phyloP scores from a whole-genome alignment of 2,329 filamentous ascomycete genomes.

The Cytospora mali region DNA sequence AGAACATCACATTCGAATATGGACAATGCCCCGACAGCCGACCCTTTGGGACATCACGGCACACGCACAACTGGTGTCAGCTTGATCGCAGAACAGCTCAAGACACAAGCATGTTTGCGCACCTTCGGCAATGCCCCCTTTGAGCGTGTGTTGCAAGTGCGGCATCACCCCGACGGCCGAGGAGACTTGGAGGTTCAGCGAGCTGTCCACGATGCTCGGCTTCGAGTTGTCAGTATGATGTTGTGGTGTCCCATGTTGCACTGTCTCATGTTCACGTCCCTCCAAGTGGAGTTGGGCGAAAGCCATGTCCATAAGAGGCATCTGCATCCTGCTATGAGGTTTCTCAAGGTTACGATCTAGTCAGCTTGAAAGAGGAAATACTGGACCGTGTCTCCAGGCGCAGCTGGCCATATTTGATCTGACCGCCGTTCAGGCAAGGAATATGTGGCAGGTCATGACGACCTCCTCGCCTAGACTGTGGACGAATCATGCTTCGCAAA shows the following conservation, averaged over 20 bases:
- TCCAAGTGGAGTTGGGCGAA: background rate
- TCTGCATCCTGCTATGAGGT: background rate
- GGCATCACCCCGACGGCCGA: background rate
- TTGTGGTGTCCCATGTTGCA: background rate
- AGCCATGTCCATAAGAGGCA: background rate
- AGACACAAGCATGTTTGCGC: background rate
- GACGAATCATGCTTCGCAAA: background rate
- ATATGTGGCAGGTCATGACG: background rate
- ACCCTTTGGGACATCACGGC: background rate
- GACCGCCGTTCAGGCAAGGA: background rate
- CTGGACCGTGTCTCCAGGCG: background rate
- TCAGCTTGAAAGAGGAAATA: background rate
- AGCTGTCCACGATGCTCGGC: background rate
- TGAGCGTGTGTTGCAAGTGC: background rate
- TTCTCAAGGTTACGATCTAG: background rate
- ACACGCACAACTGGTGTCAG: background rate
- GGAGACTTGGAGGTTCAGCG: background rate
- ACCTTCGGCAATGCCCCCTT: background rate
- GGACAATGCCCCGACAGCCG: background rate
- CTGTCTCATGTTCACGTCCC: conserved; percentile 9
- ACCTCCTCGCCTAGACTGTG: background rate
- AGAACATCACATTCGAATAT: background rate
- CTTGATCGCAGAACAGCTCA: background rate
- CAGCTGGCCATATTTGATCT: background rate
- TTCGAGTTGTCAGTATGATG: background rate